Conservation (phyloP, 208 protist species). For the Zelonia costaricensis region DNA sequence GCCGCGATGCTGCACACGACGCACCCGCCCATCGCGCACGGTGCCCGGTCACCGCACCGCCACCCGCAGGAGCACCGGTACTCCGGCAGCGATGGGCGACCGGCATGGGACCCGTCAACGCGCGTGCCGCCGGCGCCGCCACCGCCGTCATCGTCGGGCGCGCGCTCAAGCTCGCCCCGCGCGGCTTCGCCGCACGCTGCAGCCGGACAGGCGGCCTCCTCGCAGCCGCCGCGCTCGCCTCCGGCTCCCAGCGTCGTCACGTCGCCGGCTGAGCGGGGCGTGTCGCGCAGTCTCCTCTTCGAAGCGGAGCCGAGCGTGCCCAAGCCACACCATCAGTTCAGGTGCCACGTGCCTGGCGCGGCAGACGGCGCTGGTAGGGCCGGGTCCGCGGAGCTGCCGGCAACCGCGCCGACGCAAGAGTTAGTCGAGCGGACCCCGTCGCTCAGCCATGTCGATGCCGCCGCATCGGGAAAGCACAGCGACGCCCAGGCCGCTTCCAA, state of each 20-base stretch:
- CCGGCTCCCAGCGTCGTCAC: neutral
- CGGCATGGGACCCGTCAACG: neutral
- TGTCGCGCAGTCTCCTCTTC: constrained; percentile 18
- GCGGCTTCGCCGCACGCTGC: too few relatives aligned
- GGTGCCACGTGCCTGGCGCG: too few relatives aligned
- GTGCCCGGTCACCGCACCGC: neutral
- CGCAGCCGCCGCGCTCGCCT: neutral
- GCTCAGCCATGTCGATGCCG: too few relatives aligned
- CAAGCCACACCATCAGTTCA: neutral
- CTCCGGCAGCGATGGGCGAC: neutral
- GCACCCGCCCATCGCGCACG: neutral
- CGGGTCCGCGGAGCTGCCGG: too few relatives aligned
- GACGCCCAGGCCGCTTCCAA: neutral
- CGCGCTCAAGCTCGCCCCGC: neutral
- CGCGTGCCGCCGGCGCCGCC: constrained; percentile 12
- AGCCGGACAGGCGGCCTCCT: neutral
- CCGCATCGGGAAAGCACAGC: too few relatives aligned
- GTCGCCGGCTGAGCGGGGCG: neutral
- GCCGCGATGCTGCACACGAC: too few relatives aligned
- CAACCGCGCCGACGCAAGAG: neutral
- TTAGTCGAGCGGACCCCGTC: too few relatives aligned
- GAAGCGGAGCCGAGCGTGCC: constrained; percentile 3
- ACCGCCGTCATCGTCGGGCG: neutral
- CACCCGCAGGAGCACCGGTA: too few relatives aligned
- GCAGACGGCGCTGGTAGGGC: neutral